Base-by-base conservation (phyloP, 169 alveolate genomes). In the Plasmodium yoelii region DNA sequence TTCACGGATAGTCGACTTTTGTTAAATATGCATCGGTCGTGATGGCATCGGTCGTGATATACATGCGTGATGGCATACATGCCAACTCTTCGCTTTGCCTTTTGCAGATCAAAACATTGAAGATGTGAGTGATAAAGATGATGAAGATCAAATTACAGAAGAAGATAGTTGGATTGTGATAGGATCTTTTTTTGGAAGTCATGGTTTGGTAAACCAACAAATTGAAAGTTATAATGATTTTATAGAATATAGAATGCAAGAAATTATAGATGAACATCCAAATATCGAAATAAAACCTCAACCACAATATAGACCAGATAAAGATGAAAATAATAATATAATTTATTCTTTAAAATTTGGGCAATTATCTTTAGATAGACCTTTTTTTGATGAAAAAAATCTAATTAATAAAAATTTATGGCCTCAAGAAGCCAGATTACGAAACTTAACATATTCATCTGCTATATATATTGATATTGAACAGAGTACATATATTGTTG, bases 351-450 rank as follows among this genome's bases (percentile, higher is more conserved):
- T 97, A 28, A 96, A 95, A 87, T 96, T 98, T 59, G 98, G 98
- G 0, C 99, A 98, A 88, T 96, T 97, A 44, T 94, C 98, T 19
- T 95, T 98, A 49, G 97, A 96, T 84, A 94, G 96, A 59, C 99
- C 99, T 5, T 93, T 96, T 24, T 95, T 95, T 55, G 97, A 93
- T 73, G 99, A 98, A 88, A 94, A 93, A 49, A 98, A 96, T 61
- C 98, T 98, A n/a, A 96, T 93, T 15, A 90, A 95, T 73, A 95
- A 94, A 46, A 95, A 94, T 56, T 95, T 98, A 26, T 96, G 97
- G 97, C 99, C 99, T 1, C 97, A 98, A 90, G 99, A 98, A 74
- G 99, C 99, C 1, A 86, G 99, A 53, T 94, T 98, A 28, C 90
- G 99, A 64, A 98, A 98, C 77, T 94, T 98, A 24, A 98, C 99